Evolutionary conservation across 441 rosid species (phyloP).

Genomic region (Flueggea neowawraea): DNA sequence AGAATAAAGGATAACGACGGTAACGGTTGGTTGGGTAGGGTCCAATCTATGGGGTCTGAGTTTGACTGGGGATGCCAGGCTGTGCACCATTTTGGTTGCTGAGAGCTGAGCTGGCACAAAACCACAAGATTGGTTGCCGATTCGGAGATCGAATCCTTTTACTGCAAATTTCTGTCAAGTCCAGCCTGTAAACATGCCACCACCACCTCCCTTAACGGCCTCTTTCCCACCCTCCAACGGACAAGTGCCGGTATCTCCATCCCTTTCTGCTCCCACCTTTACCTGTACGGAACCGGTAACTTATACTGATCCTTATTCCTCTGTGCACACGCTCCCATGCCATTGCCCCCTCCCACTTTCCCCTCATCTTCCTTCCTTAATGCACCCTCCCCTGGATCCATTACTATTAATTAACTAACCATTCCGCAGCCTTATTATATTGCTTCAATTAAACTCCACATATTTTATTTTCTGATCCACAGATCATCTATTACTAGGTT

Average conservation of each 20-base stretch:
- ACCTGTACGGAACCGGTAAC: slow-evolving; percentile 44
- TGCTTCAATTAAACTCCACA: no score
- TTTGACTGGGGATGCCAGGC: slow-evolving; percentile 71
- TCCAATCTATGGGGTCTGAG: slow-evolving; percentile 31
- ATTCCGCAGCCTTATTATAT: no score
- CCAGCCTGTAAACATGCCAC: slow-evolving; percentile 65
- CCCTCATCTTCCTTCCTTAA: no score
- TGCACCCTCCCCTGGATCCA: no score
- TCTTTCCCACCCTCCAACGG: slow-evolving; percentile 2
- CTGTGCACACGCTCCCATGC: slow-evolving; percentile 28
- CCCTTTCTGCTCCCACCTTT: neutral
- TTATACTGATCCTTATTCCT: neutral
- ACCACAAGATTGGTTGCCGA: slow-evolving; percentile 82
- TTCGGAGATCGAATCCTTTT: slow-evolving; percentile 53
- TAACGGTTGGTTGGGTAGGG: slow-evolving; percentile 52
- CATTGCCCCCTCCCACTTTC: neutral
- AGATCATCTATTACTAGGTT: no score
- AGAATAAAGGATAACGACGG: slow-evolving; percentile 43
- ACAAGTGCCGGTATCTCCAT: slow-evolving; percentile 22
- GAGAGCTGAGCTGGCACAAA: slow-evolving; percentile 47
- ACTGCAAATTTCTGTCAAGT: slow-evolving; percentile 30
- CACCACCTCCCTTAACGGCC: slow-evolving; percentile 30
- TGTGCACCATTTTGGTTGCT: slow-evolving; percentile 46
- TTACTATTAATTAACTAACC: no score
- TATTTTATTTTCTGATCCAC: no score